Evolutionary conservation across 2,329 filamentous ascomycete genomes (phyloP), one percentile per base, ranked within the genome.

Genomic region (Aspergillus sp.): DNA sequence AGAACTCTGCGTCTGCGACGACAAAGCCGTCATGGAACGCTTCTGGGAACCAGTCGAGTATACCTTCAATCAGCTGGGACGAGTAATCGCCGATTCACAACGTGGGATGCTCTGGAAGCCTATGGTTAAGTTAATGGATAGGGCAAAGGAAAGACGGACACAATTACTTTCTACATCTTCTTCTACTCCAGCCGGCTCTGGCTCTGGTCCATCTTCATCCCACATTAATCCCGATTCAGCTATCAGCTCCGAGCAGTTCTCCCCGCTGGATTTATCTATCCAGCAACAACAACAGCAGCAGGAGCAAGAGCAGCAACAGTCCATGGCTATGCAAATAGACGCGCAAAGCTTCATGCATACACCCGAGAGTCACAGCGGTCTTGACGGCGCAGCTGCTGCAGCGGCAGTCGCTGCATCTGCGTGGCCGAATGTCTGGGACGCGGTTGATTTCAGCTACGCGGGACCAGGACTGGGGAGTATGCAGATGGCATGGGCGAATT

Each of bases 101-200:
- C 63, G 70, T 15, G 71, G 69, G 0, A 69, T 71, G 65, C 62
- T 73, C 15, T 73, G 71, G 71, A 70, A 68, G 30, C 71, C 71
- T 3, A 62, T 73, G 48, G 66, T 71, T 41, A 73, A 68, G 21
- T 62, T 73, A 30, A 73, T 73, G 71, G 61, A 57, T 2, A 69
- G 66, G 30, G 71, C 70, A 2, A 61, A 52, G 6, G 50, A 61
- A 7, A 67, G 64, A 25, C 59, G 63, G 11, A 57, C 64, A 1
- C 25, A 57, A 15, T 39, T 66, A 38, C 53, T 58, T 1, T 32
- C 21, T 5, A n/a, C 23, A 15, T 21, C 55, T 11, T 8, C 32
- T 23, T 0, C 27, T 23, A n/a, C 32, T 52, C 23, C 49, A 21
- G 3, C 19, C 30, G 19, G 17, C 41, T 17, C 11, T 54, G 15